Conservation (phyloP, 2,329 filamentous ascomycete species). For the Penicillium polonicum region DNA sequence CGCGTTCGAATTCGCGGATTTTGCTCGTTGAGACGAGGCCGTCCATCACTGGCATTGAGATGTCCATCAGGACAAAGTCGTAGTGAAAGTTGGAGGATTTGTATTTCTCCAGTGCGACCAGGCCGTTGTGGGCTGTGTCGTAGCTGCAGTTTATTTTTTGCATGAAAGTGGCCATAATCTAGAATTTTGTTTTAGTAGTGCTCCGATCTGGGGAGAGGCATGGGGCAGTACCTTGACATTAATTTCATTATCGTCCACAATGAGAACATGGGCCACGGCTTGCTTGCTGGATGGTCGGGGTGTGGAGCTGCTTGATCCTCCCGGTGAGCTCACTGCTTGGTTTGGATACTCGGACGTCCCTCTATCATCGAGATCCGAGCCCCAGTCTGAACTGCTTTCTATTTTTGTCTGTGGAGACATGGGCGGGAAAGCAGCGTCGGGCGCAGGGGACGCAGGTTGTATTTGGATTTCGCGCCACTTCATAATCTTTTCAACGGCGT, state of each 20-base stretch:
- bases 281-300: constrained; percentile 9
- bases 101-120: constrained; percentile 40
- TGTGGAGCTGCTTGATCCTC: not conserved
- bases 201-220: fast-evolving
- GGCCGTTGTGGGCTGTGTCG: constrained; percentile 41
- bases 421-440: not conserved
- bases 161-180: constrained; percentile 41
- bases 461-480: constrained; percentile 2
- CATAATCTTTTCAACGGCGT: constrained; percentile 21
- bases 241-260: constrained; percentile 47
- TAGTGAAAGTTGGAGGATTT: constrained; percentile 27
- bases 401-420: not conserved
- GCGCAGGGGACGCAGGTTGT: not conserved
- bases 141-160: constrained; percentile 39
- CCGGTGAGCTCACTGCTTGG: not conserved
- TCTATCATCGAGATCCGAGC: not conserved
- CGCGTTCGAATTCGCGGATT: constrained; percentile 41
- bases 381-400: not conserved
- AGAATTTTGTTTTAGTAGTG: not conserved
- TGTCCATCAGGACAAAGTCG: constrained; percentile 42
- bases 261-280: constrained; percentile 28
- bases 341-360: not conserved
- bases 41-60: constrained; percentile 47
- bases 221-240: constrained; percentile 33
- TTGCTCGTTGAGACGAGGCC: constrained; percentile 44